Conservation (phyloP, 306 rosid species). For the Cucurbita moschata region DNA sequence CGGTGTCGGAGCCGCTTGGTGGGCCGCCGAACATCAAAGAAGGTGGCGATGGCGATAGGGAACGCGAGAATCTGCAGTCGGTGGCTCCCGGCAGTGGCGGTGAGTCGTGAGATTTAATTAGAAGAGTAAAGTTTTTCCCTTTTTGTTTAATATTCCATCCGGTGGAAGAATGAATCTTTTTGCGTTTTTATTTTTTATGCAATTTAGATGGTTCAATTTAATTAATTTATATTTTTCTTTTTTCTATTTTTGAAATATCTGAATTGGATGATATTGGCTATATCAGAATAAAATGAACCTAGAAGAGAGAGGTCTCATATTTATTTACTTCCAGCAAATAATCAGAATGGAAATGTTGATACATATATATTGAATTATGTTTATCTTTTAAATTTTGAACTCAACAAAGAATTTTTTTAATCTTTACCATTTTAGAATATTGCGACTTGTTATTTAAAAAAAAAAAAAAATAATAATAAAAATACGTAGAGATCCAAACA, state of each 20-base stretch:
- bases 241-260: too few relatives aligned
- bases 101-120: neutral
- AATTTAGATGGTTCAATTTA: neutral
- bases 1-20: constrained; percentile 15
- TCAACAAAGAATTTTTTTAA: too few relatives aligned
- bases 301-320: too few relatives aligned
- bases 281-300: neutral
- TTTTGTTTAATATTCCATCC: neutral
- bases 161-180: neutral
- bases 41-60: neutral
- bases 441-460: too few relatives aligned
- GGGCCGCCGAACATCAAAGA: constrained; percentile 29
- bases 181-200: neutral
- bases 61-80: neutral
- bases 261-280: too few relatives aligned
- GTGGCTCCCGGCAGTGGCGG: neutral
- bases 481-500: too few relatives aligned
- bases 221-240: neutral
- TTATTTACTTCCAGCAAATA: too few relatives aligned
- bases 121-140: neutral
- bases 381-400: too few relatives aligned
- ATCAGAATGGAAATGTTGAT: too few relatives aligned
- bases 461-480: too few relatives aligned
- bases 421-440: too few relatives aligned
- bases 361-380: too few relatives aligned